Evolutionary conservation across 2,329 filamentous ascomycete species (phyloP), one percentile per base, ranked within the genome.

Genomic region (Furcasterigmium furcatum): DNA sequence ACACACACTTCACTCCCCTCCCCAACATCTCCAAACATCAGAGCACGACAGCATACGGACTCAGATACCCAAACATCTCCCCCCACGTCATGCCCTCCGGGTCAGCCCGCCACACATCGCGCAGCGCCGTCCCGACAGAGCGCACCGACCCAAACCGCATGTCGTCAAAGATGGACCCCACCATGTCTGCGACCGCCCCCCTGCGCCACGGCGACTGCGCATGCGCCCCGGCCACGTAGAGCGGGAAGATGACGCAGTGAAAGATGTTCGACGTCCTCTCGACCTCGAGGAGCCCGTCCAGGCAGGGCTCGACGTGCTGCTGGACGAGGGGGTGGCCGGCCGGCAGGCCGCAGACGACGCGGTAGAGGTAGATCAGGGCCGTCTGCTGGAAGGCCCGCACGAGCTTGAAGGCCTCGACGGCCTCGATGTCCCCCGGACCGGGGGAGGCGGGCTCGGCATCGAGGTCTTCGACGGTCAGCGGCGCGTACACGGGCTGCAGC

Each of bases 381-480:
- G 66, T 58, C 27, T 68, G 65, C n/a, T 67, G 65, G 38, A 72
- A 72, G 4, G 68, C 61, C 0, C 62, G 55, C 44, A 68, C 67
- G 3, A 68, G 58, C 1, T 59, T 58, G 20, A 61, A 62, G 0
- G 65, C 59, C 32, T 65, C 59, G 4, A 60, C 62, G 0, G 55
- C 58, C n/a, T 65, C 58, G 3, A 58, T 48, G n/a, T 61, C 58
- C 7, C 45, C 45, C 48, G 2, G 41, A n/a, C 0, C 46, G n/a
- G 1, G 47, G 10, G 38, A 46, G n/a, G 44, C 45, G 16, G 46
- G 40, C 34, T 24, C 44, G 32, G 22, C 49, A 22, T 34, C 38
- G 41, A 20, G 45, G 35, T 55, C 58, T 38, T 58, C 62, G 16
- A 48, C 48, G 5, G 50, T 58, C 41, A 57, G 55, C 0, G 59